phyloP scores from a whole-genome alignment of 2,329 filamentous ascomycete genomes.

The Sporothrix brasiliensis region DNA sequence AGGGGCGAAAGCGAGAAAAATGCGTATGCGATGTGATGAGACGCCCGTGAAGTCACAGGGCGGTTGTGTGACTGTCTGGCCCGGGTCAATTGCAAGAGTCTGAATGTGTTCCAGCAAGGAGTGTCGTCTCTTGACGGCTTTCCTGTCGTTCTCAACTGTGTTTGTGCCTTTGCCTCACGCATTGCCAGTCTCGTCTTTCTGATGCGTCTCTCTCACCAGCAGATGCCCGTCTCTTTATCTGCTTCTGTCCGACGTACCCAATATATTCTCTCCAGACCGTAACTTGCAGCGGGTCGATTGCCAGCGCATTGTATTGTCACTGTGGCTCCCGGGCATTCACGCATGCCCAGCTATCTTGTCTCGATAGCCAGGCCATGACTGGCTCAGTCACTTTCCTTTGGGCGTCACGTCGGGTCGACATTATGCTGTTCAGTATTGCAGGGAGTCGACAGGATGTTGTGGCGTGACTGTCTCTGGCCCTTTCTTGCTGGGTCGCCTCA shows the following conservation, averaged over 20 bases:
- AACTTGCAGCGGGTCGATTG: constrained; percentile 26
- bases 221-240: constrained; percentile 25
- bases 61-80: constrained; percentile 3
- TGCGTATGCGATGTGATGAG: constrained; percentile 9
- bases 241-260: background rate
- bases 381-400: background rate
- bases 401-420: constrained; percentile 19
- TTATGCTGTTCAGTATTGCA: background rate
- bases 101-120: background rate
- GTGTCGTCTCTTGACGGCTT: background rate
- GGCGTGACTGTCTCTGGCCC: background rate
- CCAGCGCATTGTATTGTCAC: constrained; percentile 26
- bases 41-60: constrained; percentile 5
- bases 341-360: constrained; percentile 14
- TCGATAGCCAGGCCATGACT: background rate
- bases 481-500: constrained; percentile 1
- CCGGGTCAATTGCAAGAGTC: background rate
- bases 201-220: background rate
- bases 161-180: background rate
- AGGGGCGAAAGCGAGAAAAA: background rate
- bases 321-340: constrained; percentile 13
- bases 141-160: background rate
- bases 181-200: background rate
- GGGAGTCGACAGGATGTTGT: background rate
- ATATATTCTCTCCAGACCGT: constrained; percentile 13